Evolutionary conservation across 805 yeast genomes (phyloP).

Genomic region (Metschnikowia henanensis): DNA sequence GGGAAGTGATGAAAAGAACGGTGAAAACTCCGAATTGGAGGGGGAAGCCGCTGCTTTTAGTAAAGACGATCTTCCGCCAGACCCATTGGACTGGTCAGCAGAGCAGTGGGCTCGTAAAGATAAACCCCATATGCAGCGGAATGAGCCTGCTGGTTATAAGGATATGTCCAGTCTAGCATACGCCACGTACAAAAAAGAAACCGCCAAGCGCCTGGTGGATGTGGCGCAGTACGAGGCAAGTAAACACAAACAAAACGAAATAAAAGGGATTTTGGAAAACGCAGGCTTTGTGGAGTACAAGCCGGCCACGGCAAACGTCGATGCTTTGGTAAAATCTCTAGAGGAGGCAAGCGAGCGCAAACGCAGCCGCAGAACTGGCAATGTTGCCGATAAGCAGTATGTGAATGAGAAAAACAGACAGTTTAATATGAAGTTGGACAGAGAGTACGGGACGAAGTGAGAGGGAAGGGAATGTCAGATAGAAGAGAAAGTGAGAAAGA

Average conservation of each 20-base stretch:
- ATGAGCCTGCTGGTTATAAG: conserved; percentile 35
- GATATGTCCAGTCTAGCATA: conserved; percentile 60
- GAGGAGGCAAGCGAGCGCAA: conserved; percentile 37
- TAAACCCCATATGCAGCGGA: conserved; percentile 9
- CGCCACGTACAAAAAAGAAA: conserved; percentile 55
- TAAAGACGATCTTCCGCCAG: background rate
- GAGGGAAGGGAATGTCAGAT: background rate
- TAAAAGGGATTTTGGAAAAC: too few relatives aligned
- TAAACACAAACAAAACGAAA: background rate
- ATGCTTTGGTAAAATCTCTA: conserved; percentile 31
- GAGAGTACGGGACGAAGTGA: conserved; percentile 16
- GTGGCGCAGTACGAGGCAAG: conserved; percentile 40
- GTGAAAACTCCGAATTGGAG: background rate
- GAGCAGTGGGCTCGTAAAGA: conserved; percentile 58
- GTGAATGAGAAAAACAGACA: conserved; percentile 74
- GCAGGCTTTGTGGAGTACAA: background rate
- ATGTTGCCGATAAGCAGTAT: conserved; percentile 39
- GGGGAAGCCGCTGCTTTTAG: background rate
- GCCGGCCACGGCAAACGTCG: conserved; percentile 6
- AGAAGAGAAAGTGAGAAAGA: too few relatives aligned
- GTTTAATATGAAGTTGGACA: conserved; percentile 62
- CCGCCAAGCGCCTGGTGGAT: conserved; percentile 36
- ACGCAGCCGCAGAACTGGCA: conserved; percentile 35
- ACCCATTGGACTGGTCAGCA: conserved; percentile 38
- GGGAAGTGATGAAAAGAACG: background rate